Evolutionary conservation across 1,139 yeast species (phyloP).

Genomic region (Geotrichum australiense): DNA sequence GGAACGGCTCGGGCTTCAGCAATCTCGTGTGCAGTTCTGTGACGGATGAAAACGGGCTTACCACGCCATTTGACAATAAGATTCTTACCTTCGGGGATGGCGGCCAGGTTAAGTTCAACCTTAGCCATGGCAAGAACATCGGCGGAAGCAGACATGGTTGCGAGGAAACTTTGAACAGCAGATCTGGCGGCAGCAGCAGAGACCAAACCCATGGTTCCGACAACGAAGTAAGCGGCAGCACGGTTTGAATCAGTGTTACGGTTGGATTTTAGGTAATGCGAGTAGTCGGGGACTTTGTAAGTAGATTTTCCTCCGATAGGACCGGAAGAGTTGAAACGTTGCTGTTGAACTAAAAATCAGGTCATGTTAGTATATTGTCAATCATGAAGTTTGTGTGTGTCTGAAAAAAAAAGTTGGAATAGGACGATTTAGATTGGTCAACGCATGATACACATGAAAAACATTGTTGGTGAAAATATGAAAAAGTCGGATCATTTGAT

Average conservation of each 20-base stretch:
- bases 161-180: conserved; percentile 90
- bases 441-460: too few species aligned
- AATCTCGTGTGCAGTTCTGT: conserved; percentile 90
- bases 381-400: too few species aligned
- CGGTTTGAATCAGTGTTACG: conserved; percentile 66
- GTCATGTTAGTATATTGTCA: conserved; percentile 1
- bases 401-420: conserved; percentile 1
- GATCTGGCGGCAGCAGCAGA: conserved; percentile 97
- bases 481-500: too few species aligned
- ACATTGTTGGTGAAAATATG: too few species aligned
- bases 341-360: conserved; percentile 17
- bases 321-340: conserved; percentile 27
- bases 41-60: conserved; percentile 99
- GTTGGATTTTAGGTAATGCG: conserved; percentile 69
- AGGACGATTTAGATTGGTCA: conserved; percentile 10
- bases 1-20: conserved; percentile 88
- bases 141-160: conserved; percentile 95
- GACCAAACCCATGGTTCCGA: conserved; percentile 90
- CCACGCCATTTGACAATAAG: conserved; percentile 99
- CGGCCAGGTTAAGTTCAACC: conserved; percentile 91
- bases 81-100: conserved; percentile 96
- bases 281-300: conserved; percentile 90
- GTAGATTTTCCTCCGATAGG: conserved; percentile 46
- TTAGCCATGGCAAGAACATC: conserved; percentile 99
- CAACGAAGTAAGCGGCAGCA: conserved; percentile 93